Evolutionary conservation across 768 basidiomycete species (phyloP), one percentile per base, ranked within the genome.

Genomic region (Crassisporium funariophilum): DNA sequence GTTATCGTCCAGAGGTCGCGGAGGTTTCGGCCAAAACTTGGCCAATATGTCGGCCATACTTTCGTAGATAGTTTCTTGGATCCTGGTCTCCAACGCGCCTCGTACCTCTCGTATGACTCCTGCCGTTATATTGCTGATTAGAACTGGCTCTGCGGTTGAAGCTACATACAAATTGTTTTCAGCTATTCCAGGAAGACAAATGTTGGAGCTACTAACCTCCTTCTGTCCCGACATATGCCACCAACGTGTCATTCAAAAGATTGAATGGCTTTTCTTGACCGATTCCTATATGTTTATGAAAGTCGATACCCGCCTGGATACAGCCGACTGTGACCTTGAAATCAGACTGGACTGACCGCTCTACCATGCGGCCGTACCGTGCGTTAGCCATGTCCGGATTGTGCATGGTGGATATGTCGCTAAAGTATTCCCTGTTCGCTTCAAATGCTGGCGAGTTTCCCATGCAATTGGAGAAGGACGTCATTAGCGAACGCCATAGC

Each of bases 251-350:
- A n/a, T n/a, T n/a, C n/a, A n/a, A n/a, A n/a, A 48, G 33, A 3
- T 9, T 36, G 24, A 43, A 22, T 2, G 51, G 51, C 19, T 29
- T 8, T 4, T 29, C 46, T 25, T 51, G 50, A 1, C 49, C 48
- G 13, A 56, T 31, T 4, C 35, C 34, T 15, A 51, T 33, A 12
- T 31, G n/a, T 29, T 50, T 47, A 8, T 56, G 55, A 44, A 48
- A 50, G 4, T 41, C 49, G 5, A 50, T 16, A 16, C 29, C 23
- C 4, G 35, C 49, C 16, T 44, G 17, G 5, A 53, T 27, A 34
- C 49, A 50, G 5, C 44, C 44, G 2, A n/a, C n/a, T n/a, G 37
- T 36, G 13, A 35, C 21, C 8, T 39, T 31, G 36, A 19, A 29
- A 22, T 51, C 44, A 8, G 31, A 3, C n/a, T 20, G 7, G 34